phyloP scores from a whole-genome alignment of 2,329 filamentous ascomycete genomes.

The Chrysoporthe puriensis region DNA sequence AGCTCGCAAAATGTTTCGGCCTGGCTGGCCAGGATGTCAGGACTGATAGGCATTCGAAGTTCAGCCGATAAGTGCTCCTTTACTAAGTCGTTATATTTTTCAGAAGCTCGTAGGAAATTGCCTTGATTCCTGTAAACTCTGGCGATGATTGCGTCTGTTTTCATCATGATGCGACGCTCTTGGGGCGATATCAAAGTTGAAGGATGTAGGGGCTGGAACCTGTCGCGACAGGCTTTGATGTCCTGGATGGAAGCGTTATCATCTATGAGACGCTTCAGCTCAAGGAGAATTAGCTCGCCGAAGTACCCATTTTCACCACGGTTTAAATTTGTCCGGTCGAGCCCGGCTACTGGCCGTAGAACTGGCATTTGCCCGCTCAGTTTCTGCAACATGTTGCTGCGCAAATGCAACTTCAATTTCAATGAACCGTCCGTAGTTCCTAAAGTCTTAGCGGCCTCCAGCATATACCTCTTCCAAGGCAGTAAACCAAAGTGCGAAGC shows the following conservation, averaged over 20 bases:
- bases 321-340: neutral
- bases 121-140: neutral
- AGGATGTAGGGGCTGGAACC: neutral
- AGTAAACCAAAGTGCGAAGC: constrained; percentile 4
- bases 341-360: neutral
- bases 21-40: neutral
- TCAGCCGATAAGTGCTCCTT: neutral
- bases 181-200: no score
- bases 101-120: neutral
- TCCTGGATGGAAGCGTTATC: neutral
- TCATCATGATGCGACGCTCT: neutral
- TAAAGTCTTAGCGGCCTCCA: neutral
- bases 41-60: neutral
- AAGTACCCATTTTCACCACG: neutral
- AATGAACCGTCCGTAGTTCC: neutral
- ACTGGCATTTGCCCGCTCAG: neutral
- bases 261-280: constrained; percentile 2
- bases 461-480: constrained; percentile 2
- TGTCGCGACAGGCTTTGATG: neutral
- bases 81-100: neutral
- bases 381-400: neutral
- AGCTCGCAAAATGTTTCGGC: constrained; percentile 1
- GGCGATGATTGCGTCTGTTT: neutral
- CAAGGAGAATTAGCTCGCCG: constrained; percentile 4
- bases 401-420: neutral